These are phyloP conservation scores for Antitrichia curtipendula DNA, from an alignment of 225 moss, liverwort and hornwort species.

Conservation along the genomic window DNA sequence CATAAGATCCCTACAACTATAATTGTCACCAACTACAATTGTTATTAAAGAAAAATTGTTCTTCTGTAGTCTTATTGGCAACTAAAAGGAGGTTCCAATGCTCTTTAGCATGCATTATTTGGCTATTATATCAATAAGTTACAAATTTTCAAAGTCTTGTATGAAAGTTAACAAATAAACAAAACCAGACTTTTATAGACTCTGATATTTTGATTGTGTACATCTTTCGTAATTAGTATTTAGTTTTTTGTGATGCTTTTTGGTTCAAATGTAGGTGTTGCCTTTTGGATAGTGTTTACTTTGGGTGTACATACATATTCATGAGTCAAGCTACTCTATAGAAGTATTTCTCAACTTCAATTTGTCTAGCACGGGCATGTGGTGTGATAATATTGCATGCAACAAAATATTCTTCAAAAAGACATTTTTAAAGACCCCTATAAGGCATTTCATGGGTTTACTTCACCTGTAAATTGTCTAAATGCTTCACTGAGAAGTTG, in stretches of 20 bases:
- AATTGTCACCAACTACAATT: neutral
- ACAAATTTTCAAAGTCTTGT: neutral
- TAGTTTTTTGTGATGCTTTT: neutral
- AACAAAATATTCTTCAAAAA: neutral
- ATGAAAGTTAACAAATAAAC: neutral
- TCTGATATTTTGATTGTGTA: neutral
- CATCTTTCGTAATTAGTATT: neutral
- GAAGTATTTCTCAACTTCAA: neutral
- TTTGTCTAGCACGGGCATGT: accelerated
- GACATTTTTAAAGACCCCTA: neutral
- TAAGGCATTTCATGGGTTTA: neutral
- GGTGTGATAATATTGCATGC: neutral
- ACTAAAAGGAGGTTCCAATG: neutral
- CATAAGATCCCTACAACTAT: accelerated
- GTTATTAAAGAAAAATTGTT: neutral
- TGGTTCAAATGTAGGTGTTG: accelerated
- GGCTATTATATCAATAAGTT: neutral
- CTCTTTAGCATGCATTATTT: neutral
- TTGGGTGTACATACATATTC: neutral
- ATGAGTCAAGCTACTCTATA: neutral
- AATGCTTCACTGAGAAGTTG: neutral
- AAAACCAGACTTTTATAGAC: neutral
- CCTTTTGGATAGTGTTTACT: neutral
- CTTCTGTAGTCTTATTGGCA: neutral
- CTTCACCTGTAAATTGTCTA: accelerated